Base-by-base conservation (phyloP, 495 filamentous ascomycete species). In the Pyrenula aspistea region DNA sequence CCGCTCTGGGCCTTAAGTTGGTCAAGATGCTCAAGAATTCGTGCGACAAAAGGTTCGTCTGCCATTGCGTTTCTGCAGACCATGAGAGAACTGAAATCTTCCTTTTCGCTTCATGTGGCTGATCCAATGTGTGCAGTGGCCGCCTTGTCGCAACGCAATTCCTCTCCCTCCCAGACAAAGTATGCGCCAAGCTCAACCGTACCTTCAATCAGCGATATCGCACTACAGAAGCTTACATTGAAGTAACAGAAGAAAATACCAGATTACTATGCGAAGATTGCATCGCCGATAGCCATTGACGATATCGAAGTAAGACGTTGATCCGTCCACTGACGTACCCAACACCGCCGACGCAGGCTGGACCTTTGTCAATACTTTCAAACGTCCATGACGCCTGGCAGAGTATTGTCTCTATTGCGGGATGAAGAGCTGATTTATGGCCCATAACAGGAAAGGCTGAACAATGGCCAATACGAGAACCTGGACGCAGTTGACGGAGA, bases 231-330 rank as follows among this genome's bases (percentile, higher is more conserved):
- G 3, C 48, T 15, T 47, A 59, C 4, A 42, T 8, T 42, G 15
- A 10, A 2, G 51, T 53, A 50, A 22, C 31, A 70, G 66, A 77
- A 79, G 56, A 68, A 77, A 42, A 72, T 85, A 56, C 77, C 81
- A n/a, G 80, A 85, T 22, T 94, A 93, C 65, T 92, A 89, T 68
- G 72, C 81, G 54, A 71, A 77, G 52, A 89, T 86, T 55, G 76
- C 77, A 50, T 75, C 88, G 56, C 89, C 89, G 0, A 84, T 94
- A 55, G 86, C 88, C 0, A 71, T 94, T 36, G 81, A 88, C 56
- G 81, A 75, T 1, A 85, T 94, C 51, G 83, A 89, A 64, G 72
- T 76, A 66, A 58, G 71, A 53, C 15, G 24, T 4, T n/a, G n/a
- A n/a, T n/a, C n/a, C n/a, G n/a, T n/a, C n/a, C n/a, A n/a, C n/a